Base-by-base conservation (phyloP, 2,329 filamentous ascomycete species). In the Apiospora saccharicola region DNA sequence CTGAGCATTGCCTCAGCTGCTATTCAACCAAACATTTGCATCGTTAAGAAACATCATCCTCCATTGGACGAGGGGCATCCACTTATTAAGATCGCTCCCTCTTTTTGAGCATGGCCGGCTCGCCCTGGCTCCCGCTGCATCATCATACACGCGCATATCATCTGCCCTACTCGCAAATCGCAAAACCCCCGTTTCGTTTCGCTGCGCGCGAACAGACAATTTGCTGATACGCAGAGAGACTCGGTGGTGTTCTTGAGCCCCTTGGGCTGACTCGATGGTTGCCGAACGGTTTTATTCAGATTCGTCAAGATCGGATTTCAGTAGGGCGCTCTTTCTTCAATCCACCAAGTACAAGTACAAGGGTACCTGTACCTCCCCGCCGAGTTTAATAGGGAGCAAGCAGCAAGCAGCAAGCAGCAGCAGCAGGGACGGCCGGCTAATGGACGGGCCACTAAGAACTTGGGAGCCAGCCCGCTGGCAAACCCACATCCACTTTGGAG, bases 401-500 rank as follows among this genome's bases (percentile, higher is more conserved):
- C 24, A 30, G 51, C 24, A 30, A 53, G 24, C 51, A 53, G 51
- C 24, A 13, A 14, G 19, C 13, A 61, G 13, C 49, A 53, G n/a
- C 24, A 26, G 24, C 24, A 53, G 49, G n/a, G 22, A 51, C n/a
- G 37, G 37, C 37, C 37, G 37, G 37, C 37, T 41, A 41, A 26
- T 16, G 51, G 24, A 57, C 57, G 34, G 19, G 22, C 57, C 57
- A 64, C 57, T 64, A 41, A 41, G 30, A 61, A 26, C n/a, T 26
- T 51, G 24, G 49, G 24, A 37, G 53, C 30, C 53, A 61, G 51
- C 51, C 53, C 53, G 37, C 53, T 37, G 34, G 7, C 53, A 34
- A 37, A 41, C 57, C 57, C 57, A 64, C 57, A 64, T 41, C 57
- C 57, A 64, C 57, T 64, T 61, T 64, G 57, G 57, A 64, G 57